phyloP scores from a whole-genome alignment of 2,329 filamentous ascomycete species.

The Hypoxylon rubiginosum region DNA sequence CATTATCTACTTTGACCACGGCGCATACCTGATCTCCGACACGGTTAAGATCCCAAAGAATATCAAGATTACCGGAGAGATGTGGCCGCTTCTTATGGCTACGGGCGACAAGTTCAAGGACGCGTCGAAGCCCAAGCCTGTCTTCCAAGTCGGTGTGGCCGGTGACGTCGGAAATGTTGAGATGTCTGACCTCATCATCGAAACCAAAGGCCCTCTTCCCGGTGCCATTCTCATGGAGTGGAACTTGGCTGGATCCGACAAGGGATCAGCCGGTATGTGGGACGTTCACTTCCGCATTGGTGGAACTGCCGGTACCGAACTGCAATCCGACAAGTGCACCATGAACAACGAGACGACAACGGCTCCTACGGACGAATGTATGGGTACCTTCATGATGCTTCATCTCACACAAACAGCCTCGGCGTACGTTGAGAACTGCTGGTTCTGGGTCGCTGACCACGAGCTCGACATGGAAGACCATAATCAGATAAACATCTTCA shows the following conservation, averaged over 20 bases:
- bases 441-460: slow-evolving; percentile 93
- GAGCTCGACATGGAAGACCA: slow-evolving; percentile 82
- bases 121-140: slow-evolving; percentile 80
- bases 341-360: slow-evolving; percentile 78
- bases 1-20: slow-evolving; percentile 81
- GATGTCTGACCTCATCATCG: slow-evolving; percentile 88
- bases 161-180: slow-evolving; percentile 86
- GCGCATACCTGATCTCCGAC: slow-evolving; percentile 77
- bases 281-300: slow-evolving; percentile 96
- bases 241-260: slow-evolving; percentile 79
- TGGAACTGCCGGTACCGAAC: slow-evolving; percentile 84
- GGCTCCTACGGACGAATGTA: slow-evolving; percentile 74
- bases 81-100: slow-evolving; percentile 92
- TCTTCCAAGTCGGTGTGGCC: slow-evolving; percentile 84
- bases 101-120: slow-evolving; percentile 80
- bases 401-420: slow-evolving; percentile 74
- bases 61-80: slow-evolving; percentile 89
- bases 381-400: slow-evolving; percentile 79
- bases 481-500: slow-evolving; percentile 88
- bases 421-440: slow-evolving; percentile 88
- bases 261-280: slow-evolving; percentile 86
- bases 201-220: slow-evolving; percentile 84
- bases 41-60: slow-evolving; percentile 82
- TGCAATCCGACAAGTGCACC: slow-evolving; percentile 83
- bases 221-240: slow-evolving; percentile 93